phyloP scores from a whole-genome alignment of 768 basidiomycete genomes.

The Pleurotus platypus region DNA sequence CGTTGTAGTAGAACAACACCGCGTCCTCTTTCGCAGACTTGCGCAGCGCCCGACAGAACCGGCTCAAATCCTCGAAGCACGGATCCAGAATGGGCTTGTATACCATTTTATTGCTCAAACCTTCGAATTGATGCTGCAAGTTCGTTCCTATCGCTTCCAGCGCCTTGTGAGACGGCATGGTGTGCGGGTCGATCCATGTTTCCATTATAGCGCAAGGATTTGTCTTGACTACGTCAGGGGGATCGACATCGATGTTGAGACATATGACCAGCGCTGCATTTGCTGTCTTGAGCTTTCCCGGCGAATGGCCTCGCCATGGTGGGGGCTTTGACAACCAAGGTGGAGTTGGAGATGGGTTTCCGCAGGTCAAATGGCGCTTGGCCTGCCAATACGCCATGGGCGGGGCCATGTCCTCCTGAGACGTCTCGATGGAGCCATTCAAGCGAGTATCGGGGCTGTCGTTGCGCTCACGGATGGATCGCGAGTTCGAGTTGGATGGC shows the following conservation, averaged over 20 bases:
- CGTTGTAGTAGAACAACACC: slow-evolving; percentile 95
- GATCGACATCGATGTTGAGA: slow-evolving; percentile 96
- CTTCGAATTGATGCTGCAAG: slow-evolving; percentile 93
- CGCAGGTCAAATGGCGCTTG: slow-evolving; percentile 88
- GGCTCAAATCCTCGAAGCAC: slow-evolving; percentile 88
- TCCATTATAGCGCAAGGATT: slow-evolving; percentile 93
- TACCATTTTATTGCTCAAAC: slow-evolving; percentile 87
- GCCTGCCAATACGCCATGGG: slow-evolving; percentile 81
- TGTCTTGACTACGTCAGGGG: slow-evolving; percentile 96
- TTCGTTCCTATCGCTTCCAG: slow-evolving; percentile 92
- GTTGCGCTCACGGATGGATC: background rate
- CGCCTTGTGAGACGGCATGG: slow-evolving; percentile 89
- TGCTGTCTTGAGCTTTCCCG: slow-evolving; percentile 87
- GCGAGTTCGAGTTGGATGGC: slow-evolving; percentile 1
- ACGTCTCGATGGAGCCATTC: slow-evolving; percentile 43
- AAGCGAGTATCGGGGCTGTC: slow-evolving; percentile 31
- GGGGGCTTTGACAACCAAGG: slow-evolving; percentile 62
- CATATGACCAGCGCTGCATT: slow-evolving; percentile 89
- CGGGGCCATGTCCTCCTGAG: slow-evolving; percentile 44
- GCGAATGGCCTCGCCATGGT: slow-evolving; percentile 77
- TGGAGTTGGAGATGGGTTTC: slow-evolving; percentile 75
- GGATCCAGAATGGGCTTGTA: slow-evolving; percentile 97
- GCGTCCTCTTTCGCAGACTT: slow-evolving; percentile 92
- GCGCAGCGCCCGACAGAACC: slow-evolving; percentile 78
- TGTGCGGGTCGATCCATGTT: slow-evolving; percentile 96